Conservation (phyloP, 768 basidiomycete genomes). For the Suillus decipiens region DNA sequence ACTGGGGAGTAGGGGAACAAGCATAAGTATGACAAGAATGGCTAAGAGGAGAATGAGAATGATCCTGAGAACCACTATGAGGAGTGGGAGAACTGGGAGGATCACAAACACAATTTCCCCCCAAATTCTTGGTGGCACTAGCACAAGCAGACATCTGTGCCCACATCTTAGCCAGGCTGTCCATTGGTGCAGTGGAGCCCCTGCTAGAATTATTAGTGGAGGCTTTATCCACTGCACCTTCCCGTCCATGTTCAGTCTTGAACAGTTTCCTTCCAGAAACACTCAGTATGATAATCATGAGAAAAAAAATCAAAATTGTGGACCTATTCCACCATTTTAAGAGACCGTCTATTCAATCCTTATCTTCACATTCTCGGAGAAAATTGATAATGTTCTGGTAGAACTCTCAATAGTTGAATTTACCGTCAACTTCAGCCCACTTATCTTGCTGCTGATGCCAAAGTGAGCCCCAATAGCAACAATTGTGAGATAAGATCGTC, state of each 20-base stretch:
- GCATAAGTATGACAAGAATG: not conserved
- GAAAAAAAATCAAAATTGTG: not conserved
- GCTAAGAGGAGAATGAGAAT: not conserved
- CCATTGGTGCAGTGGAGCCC: not conserved
- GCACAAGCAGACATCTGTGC: not conserved
- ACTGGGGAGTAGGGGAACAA: not conserved
- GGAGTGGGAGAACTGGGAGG: not conserved
- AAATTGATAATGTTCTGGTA: not conserved
- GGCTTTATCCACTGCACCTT: not conserved
- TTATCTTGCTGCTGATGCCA: slow-evolving; percentile 9
- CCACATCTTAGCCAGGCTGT: not conserved
- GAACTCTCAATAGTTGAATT: slow-evolving; percentile 12
- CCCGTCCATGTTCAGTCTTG: not conserved
- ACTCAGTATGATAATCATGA: not conserved
- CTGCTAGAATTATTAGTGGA: not conserved
- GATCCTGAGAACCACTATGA: not conserved
- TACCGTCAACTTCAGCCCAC: slow-evolving; percentile 12
- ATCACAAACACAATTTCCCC: not conserved
- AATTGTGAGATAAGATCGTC: not conserved
- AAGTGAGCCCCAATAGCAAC: slow-evolving; percentile 11
- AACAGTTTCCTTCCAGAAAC: not conserved
- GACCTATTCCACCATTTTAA: not conserved
- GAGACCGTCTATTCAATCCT: not conserved
- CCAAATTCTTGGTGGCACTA: not conserved
- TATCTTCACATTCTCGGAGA: slow-evolving; percentile 3